These are phyloP conservation scores for Chrysoporthe puriensis DNA, from an alignment of 2,329 filamentous ascomycete species.

Conservation along the genomic window DNA sequence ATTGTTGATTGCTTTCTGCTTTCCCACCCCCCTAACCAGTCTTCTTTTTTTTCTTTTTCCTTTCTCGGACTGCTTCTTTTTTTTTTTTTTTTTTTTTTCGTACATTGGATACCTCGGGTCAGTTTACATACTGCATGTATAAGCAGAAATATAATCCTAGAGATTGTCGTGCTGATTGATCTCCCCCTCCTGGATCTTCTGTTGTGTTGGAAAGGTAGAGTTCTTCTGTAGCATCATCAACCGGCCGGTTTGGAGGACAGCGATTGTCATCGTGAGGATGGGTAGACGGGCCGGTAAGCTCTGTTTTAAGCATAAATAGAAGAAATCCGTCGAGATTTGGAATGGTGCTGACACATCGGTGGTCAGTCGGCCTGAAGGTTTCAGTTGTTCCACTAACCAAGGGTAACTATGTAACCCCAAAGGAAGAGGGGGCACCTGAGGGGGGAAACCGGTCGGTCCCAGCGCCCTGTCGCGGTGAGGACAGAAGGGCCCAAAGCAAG, in stretches of 20 bases:
- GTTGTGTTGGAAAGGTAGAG: background rate
- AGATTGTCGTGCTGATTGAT: background rate
- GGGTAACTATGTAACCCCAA: too few species aligned
- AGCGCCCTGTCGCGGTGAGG: background rate
- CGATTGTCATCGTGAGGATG: background rate
- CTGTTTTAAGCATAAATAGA: conserved; percentile 15
- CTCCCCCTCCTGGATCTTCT: background rate
- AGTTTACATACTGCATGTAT: background rate
- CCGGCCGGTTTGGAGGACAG: background rate
- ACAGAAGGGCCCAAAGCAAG: conserved; percentile 6
- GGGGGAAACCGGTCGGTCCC: background rate
- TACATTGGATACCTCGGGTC: background rate
- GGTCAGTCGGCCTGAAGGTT: background rate
- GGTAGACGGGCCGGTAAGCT: background rate
- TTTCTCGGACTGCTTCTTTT: background rate
- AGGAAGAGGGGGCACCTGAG: background rate
- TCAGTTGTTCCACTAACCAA: background rate
- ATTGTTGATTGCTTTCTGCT: background rate
- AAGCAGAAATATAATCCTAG: background rate
- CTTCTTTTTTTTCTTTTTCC: background rate
- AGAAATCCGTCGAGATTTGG: background rate
- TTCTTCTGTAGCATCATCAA: background rate
- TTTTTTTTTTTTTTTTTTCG: background rate
- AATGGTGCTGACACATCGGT: conserved; percentile 1
- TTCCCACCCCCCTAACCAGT: background rate